These are phyloP conservation scores for Boletus huronensis DNA, from an alignment of 768 basidiomycete genomes.

Conservation along the genomic window DNA sequence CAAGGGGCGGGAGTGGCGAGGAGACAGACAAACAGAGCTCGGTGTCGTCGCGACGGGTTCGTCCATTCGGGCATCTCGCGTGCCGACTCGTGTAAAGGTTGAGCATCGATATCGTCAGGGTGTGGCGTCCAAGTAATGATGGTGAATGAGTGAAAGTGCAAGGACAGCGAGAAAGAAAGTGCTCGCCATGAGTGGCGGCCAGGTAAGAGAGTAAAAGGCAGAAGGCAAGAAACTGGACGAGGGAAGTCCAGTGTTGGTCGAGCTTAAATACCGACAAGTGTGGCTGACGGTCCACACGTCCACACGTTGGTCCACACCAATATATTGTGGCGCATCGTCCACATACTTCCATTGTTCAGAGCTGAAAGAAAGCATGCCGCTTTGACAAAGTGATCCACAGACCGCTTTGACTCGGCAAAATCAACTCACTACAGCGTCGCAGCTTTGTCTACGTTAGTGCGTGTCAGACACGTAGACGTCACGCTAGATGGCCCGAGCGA, in stretches of 20 bases:
- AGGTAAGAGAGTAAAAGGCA: neutral
- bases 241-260: neutral
- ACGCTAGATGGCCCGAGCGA: no score
- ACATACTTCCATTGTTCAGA: neutral
- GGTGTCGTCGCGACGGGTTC: neutral
- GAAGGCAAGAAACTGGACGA: neutral
- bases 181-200: neutral
- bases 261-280: conserved; percentile 8
- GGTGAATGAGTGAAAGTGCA: neutral
- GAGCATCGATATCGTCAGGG: neutral
- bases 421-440: neutral
- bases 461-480: neutral
- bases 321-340: neutral
- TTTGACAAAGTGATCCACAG: neutral
- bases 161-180: neutral
- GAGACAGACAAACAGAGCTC: no score
- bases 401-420: neutral
- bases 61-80: neutral
- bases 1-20: neutral
- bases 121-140: neutral
- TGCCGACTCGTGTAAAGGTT: neutral
- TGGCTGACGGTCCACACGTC: conserved; percentile 7
- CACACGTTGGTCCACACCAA: neutral
- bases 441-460: neutral
- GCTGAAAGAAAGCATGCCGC: neutral